Conservation (phyloP, 441 rosid species). For the Viola pubescens region DNA sequence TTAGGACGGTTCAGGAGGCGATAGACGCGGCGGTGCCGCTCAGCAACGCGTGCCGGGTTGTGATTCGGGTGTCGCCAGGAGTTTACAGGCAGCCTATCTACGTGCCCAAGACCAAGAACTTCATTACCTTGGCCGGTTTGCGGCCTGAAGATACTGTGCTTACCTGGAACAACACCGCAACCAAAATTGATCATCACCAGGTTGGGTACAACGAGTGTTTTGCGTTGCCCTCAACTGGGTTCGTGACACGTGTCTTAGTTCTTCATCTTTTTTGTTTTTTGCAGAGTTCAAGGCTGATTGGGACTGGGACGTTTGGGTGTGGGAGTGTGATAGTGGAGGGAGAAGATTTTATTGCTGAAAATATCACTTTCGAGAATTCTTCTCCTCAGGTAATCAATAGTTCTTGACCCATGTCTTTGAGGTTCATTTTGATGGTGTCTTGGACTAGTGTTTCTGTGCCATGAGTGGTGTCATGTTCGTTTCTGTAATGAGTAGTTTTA, state of each 20-base stretch:
- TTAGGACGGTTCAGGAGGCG: slow-evolving; percentile 74
- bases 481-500: neutral
- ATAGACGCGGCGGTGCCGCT: slow-evolving; percentile 70
- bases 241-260: neutral
- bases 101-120: slow-evolving; percentile 84
- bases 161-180: slow-evolving; percentile 80
- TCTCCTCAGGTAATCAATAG: slow-evolving; percentile 57
- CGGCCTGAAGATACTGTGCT: slow-evolving; percentile 62
- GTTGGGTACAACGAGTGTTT: slow-evolving; percentile 20
- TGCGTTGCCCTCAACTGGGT: neutral
- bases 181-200: slow-evolving; percentile 83
- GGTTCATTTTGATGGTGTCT: no score
- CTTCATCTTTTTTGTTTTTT: slow-evolving; percentile 6
- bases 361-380: slow-evolving; percentile 90
- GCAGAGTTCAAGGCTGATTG: slow-evolving; percentile 67
- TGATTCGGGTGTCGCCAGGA: slow-evolving; percentile 78
- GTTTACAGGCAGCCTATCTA: slow-evolving; percentile 71
- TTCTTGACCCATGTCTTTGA: neutral
- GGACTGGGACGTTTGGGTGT: slow-evolving; percentile 93
- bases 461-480: neutral
- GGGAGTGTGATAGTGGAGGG: slow-evolving; percentile 93
- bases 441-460: no score
- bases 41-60: slow-evolving; percentile 54
- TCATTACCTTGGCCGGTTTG: slow-evolving; percentile 77
- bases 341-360: slow-evolving; percentile 91